Percentiles rank a stretch among this genome's conserved stretches.
These are phyloP conservation scores for Aurinia saxatilis DNA, from an alignment of 345 rosid genomes.

Conservation along the genomic window DNA sequence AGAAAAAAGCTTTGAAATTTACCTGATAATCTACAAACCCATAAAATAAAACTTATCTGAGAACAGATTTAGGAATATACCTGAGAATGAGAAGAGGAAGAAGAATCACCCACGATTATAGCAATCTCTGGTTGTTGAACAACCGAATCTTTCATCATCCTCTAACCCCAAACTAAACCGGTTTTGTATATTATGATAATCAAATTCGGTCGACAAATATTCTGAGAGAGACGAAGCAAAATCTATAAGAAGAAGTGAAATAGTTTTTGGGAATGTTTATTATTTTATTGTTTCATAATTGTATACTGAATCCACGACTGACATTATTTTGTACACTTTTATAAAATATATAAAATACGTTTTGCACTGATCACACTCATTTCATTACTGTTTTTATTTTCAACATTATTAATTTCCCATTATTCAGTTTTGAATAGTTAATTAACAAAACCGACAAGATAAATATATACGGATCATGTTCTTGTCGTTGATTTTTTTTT, in stretches of 20 bases:
- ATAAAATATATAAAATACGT: not conserved
- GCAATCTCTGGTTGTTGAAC: slow-evolving; percentile 15
- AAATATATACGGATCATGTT: not conserved
- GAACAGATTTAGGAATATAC: slow-evolving; percentile 1
- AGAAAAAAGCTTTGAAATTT: slow-evolving; percentile 3
- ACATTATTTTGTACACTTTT: not conserved
- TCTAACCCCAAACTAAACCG: slow-evolving; percentile 18
- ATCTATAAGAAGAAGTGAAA: too few relatives aligned
- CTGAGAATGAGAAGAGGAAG: slow-evolving; percentile 21
- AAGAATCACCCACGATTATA: slow-evolving; percentile 22
- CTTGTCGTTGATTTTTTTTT: slow-evolving; percentile 10
- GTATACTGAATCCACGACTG: slow-evolving; percentile 12
- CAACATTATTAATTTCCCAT: not conserved
- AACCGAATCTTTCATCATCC: slow-evolving; percentile 20
- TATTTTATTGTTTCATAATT: too few relatives aligned
- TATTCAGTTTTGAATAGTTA: not conserved
- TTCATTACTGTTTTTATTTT: too few relatives aligned
- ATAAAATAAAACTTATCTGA: not conserved
- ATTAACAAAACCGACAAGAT: not conserved
- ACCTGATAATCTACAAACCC: slow-evolving; percentile 5
- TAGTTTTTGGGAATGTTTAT: too few relatives aligned
- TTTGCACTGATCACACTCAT: slow-evolving; percentile 13
- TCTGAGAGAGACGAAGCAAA: not conserved
- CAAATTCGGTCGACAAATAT: slow-evolving; percentile 22
- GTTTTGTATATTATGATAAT: not conserved